A percentile compares a stretch with the other conserved stretches of the same genome.
These are phyloP conservation scores for Hypsizygus marmoreus DNA, from an alignment of 768 basidiomycete genomes.

Conservation along the genomic window DNA sequence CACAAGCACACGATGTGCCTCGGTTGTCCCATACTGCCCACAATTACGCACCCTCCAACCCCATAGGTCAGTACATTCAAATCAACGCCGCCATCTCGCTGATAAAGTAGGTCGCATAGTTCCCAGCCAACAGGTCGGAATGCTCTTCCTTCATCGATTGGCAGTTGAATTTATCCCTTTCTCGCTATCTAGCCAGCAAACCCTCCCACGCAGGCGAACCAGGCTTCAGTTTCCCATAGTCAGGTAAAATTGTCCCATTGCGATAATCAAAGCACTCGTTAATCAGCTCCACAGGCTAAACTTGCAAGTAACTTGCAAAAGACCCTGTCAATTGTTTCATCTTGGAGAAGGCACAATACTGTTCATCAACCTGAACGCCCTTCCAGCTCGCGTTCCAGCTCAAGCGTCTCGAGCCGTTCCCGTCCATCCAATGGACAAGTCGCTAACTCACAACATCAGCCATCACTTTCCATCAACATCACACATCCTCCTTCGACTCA, in stretches of 20 bases:
- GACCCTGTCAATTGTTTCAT: background rate
- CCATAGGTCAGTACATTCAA: no score
- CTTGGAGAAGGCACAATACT: background rate
- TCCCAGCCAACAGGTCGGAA: slow-evolving; percentile 2
- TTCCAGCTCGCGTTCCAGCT: slow-evolving; percentile 3
- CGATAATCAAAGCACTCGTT: no score
- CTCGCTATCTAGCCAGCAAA: background rate
- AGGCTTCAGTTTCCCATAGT: background rate
- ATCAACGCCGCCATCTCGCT: background rate
- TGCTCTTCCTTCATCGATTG: background rate
- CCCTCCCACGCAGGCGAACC: background rate
- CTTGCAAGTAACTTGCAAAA: background rate
- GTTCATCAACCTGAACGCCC: background rate
- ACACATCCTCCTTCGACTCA: background rate
- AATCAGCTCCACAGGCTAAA: background rate
- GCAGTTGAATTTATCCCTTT: no score
- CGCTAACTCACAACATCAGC: no score
- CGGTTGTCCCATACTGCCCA: no score
- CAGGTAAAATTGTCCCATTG: no score
- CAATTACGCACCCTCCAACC: no score
- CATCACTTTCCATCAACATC: slow-evolving; percentile 7
- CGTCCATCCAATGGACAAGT: no score
- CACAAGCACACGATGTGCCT: no score
- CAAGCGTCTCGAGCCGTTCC: background rate
- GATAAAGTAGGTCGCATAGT: background rate